These are phyloP conservation scores for Cotoneaster glaucophyllus DNA, from an alignment of 306 rosid species.

Conservation along the genomic window DNA sequence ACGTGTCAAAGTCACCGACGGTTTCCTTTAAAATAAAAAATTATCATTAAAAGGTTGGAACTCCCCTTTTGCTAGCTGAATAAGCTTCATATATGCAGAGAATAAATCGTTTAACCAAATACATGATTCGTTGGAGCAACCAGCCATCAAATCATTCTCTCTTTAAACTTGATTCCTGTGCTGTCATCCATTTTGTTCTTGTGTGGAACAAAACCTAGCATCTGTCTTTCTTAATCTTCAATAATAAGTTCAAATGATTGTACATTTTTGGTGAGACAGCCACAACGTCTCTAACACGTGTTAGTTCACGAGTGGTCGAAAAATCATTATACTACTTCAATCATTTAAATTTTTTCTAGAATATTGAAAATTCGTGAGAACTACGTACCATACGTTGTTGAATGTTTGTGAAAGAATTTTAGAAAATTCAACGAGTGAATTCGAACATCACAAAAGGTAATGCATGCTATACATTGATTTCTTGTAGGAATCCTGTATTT, in stretches of 20 bases:
- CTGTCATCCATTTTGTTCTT: constrained; percentile 10
- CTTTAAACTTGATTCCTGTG: not conserved
- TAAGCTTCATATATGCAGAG: not conserved
- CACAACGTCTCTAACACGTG: not conserved
- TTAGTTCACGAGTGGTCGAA: not conserved
- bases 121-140: not conserved
- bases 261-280: not conserved
- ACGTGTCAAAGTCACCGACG: too few relatives aligned
- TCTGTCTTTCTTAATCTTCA: not conserved
- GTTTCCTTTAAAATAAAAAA: not conserved
- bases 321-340: too few relatives aligned
- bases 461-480: too few relatives aligned
- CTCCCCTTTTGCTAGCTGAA: not conserved
- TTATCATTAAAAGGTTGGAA: not conserved
- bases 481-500: too few relatives aligned
- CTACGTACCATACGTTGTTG: too few relatives aligned
- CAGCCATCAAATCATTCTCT: not conserved
- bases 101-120: not conserved
- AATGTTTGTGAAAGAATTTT: too few relatives aligned
- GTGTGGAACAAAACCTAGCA: not conserved
- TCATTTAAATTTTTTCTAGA: too few relatives aligned
- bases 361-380: too few relatives aligned
- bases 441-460: not conserved
- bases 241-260: not conserved
- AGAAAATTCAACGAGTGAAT: too few relatives aligned